Conservation (phyloP, 176 grass and related monocot genomes). For the Oropetium thomaeum region DNA sequence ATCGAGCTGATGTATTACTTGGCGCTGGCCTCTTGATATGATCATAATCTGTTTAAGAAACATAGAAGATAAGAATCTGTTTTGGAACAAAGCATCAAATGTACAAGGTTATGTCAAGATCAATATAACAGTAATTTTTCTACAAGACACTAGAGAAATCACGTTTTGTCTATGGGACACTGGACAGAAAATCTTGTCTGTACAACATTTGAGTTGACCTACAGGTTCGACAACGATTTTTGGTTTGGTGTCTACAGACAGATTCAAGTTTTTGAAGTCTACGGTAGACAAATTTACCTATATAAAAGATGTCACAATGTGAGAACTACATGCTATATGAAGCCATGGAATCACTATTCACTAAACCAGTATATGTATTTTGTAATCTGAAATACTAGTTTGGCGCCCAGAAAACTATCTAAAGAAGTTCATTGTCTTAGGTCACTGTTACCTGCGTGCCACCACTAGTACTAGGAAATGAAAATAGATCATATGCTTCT, state of each 20-base stretch:
- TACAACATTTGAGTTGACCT: too few species aligned
- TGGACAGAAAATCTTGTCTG: too few species aligned
- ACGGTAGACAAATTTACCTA: too few species aligned
- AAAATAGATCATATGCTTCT: not conserved
- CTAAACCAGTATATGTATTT: not conserved
- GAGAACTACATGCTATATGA: not conserved
- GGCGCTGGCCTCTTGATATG: constrained; percentile 77
- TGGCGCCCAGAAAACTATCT: not conserved
- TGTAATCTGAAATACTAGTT: not conserved
- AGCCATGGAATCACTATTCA: not conserved
- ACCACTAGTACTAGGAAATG: constrained; percentile 2
- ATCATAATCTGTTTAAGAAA: constrained; percentile 54
- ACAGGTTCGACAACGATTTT: too few species aligned
- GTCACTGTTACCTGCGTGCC: not conserved
- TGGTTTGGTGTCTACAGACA: too few species aligned
- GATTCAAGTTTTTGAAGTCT: too few species aligned
- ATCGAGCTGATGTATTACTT: constrained; percentile 86
- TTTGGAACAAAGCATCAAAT: constrained; percentile 18
- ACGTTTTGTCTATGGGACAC: too few species aligned
- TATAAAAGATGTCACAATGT: not conserved
- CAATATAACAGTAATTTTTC: too few species aligned
- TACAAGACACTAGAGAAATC: too few species aligned
- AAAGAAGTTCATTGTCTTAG: not conserved
- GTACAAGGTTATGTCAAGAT: not conserved
- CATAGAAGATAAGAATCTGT: constrained; percentile 50